Evolutionary conservation across 2,329 filamentous ascomycete genomes (phyloP).

Genomic region (Calonectria leucothoes): DNA sequence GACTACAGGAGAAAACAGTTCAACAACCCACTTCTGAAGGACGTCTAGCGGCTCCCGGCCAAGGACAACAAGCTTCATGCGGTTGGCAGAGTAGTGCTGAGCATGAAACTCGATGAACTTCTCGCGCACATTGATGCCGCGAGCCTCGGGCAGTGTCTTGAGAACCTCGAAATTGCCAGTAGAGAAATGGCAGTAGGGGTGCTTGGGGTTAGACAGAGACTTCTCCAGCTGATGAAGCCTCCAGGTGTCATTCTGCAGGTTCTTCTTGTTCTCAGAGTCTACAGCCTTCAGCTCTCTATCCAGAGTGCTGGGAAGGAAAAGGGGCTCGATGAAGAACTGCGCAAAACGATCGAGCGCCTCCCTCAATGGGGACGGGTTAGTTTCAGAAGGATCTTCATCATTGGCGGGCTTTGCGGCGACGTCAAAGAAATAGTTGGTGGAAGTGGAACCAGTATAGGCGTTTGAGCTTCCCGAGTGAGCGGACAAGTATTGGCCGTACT

Average conservation of each 20-base stretch:
- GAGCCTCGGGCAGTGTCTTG: slow-evolving; percentile 82
- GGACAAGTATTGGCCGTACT: slow-evolving; percentile 92
- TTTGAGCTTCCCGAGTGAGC: slow-evolving; percentile 93
- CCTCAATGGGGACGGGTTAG: slow-evolving; percentile 72
- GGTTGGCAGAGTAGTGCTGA: slow-evolving; percentile 91
- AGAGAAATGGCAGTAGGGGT: slow-evolving; percentile 92
- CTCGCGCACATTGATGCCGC: slow-evolving; percentile 85
- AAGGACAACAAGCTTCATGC: slow-evolving; percentile 91
- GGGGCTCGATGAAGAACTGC: slow-evolving; percentile 90
- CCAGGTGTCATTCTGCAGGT: slow-evolving; percentile 91
- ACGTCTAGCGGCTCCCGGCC: slow-evolving; percentile 86
- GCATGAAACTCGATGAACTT: slow-evolving; percentile 95
- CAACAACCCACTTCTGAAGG: slow-evolving; percentile 84
- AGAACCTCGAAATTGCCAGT: slow-evolving; percentile 90
- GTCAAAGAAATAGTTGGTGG: slow-evolving; percentile 98
- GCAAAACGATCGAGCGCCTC: slow-evolving; percentile 91
- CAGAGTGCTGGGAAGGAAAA: slow-evolving; percentile 86
- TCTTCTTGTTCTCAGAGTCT: slow-evolving; percentile 98
- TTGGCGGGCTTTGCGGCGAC: slow-evolving; percentile 83
- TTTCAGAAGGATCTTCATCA: slow-evolving; percentile 64
- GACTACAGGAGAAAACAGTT: slow-evolving; percentile 83
- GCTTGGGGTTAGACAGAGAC: slow-evolving; percentile 85
- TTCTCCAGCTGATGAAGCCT: slow-evolving; percentile 89
- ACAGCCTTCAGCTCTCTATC: slow-evolving; percentile 90
- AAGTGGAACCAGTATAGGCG: slow-evolving; percentile 91